Base-by-base conservation (phyloP, 2,329 filamentous ascomycete genomes). In the Chalaropsis thielavioides region DNA sequence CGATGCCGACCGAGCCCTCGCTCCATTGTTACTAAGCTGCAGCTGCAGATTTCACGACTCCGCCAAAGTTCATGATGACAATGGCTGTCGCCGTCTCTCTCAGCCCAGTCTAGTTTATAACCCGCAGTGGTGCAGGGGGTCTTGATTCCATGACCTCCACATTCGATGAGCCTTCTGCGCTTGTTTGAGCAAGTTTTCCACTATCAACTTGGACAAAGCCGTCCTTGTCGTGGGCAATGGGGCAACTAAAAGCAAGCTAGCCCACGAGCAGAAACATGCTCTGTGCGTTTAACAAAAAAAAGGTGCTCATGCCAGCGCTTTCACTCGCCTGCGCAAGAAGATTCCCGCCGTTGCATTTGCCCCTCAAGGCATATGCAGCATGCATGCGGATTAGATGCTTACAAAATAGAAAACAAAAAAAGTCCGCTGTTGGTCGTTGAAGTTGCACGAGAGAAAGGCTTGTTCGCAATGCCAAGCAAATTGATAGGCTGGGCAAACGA, bases 211-310 rank as follows among this genome's bases (percentile, higher is more conserved):
- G 22, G 27, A 61, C 40, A 62, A 35, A 62, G 4, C 40, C 15
- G 43, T 38, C 19, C 6, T 35, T 31, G 27, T n/a, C 27, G 54
- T 10, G 27, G 7, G 54, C 27, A 7, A 38, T 19, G 24, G 27
- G 17, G 54, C 54, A 58, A 19, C 31, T 38, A 35, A 19, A 13
- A 58, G 15, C 54, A 19, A 15, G 27, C 54, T 58, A 58, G 31
- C 54, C 54, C 54, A 35, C n/a, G 31, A 31, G 54, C 31, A 38
- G 54, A 58, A 58, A 58, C 54, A n/a, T 58, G 22, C 27, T 35
- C 54, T 46, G 60, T 62, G 60, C 60, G 60, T 62, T n/a, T n/a
- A n/a, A n/a, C n/a, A n/a, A n/a, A n/a, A n/a, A 62, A 62, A 62
- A 62, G 40, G 22, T 49, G 41, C 60, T 38, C 60, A 62, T 46